Evolutionary conservation across 805 yeast genomes (phyloP), one percentile per base, ranked within the genome.

Genomic region (Kregervanrija pseudodelftensis): DNA sequence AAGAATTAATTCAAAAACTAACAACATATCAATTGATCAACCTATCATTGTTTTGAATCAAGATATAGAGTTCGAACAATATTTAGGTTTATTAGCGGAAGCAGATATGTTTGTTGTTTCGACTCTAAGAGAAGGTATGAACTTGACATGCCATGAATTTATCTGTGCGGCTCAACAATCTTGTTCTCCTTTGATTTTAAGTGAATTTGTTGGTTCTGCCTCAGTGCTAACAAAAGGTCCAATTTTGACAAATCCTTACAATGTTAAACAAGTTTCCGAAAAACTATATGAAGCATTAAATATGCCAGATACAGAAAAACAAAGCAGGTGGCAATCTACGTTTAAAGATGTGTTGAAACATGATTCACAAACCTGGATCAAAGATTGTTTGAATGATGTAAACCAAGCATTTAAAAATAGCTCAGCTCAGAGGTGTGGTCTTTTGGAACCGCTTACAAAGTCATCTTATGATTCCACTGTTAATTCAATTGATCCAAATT

Each of bases 191-290:
- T 72, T 91, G 49, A 74, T 93, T 39, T 64, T 93, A 44, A 85
- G 95, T 34, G 99, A 93, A 63, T 93, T 93, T 56, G 89, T 96
- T 1, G 99, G 99, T 1, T 85, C 96, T 10, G 95, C 98, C 0
- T 74, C 83, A 5, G 78, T 91, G 5, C 69, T 93, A 44, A 71
- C 72, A 11, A 66, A 76, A 22, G 90, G 95, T 11, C 82, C 95
- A 3, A 49, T 85, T 3, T 63, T 88, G 33, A 80, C 91, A 33
- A 93, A 93, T 57, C 99, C 99, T 2, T 93, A 97, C 95, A 91
- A 89, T 63, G 70, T 76, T 30, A 74, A 71, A 38, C 75, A 75
- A 47, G 77, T 89, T 48, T 70, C 93, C 0, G 70, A 76, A n/a
- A 70, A 76, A 8, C 82, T 87, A 44, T 70, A 77, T 49, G 45